phyloP scores from a whole-genome alignment of 169 alveolate species.

The Plasmodium chabaudi region DNA sequence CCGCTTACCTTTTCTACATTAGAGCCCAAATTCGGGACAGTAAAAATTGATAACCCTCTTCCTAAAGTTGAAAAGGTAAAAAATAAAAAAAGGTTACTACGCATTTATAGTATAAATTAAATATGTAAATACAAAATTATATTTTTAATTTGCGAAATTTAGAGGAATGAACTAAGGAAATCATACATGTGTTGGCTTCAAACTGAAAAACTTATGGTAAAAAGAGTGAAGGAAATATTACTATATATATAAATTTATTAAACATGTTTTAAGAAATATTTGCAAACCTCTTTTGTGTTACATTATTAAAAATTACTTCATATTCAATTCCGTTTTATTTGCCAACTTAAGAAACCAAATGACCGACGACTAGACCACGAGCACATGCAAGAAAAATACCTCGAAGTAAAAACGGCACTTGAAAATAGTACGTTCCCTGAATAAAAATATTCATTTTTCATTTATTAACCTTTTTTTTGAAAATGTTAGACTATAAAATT shows the following conservation, averaged over 20 bases:
- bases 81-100: neutral
- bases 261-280: neutral
- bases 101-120: neutral
- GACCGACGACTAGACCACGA: conserved; percentile 59
- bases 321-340: neutral
- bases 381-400: conserved; percentile 58
- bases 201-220: conserved; percentile 65
- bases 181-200: conserved; percentile 53
- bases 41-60: conserved; percentile 30
- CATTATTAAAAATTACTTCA: neutral
- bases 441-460: too few species aligned
- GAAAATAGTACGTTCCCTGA: too few species aligned
- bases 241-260: neutral
- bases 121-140: neutral
- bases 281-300: neutral
- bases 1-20: neutral
- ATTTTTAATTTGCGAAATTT: neutral
- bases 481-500: conserved; percentile 35
- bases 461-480: too few species aligned
- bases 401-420: conserved; percentile 30
- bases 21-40: conserved; percentile 51
- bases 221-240: neutral
- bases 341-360: conserved; percentile 23
- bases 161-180: conserved; percentile 45
- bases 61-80: conserved; percentile 50